phyloP scores from a whole-genome alignment of 2,329 filamentous ascomycete genomes.

The Exophiala spinifera region DNA sequence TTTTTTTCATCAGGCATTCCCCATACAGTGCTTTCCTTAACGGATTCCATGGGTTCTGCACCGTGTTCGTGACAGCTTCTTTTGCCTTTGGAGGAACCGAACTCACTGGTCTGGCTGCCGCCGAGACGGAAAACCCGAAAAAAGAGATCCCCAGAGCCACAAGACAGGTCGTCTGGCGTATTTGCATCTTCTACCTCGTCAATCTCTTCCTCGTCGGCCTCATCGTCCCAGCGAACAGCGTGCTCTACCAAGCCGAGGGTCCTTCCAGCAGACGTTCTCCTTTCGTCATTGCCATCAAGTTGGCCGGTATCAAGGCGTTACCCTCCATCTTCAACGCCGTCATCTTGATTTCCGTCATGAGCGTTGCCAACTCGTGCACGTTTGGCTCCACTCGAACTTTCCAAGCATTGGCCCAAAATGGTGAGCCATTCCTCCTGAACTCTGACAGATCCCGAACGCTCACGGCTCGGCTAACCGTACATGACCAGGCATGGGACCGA shows the following conservation, averaged over 20 bases:
- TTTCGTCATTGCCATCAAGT: slow-evolving; percentile 87
- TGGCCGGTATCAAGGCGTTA: slow-evolving; percentile 75
- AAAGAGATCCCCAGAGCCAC: slow-evolving; percentile 80
- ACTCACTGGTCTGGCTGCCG: slow-evolving; percentile 58
- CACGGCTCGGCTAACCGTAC: too few relatives aligned
- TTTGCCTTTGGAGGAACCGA: slow-evolving; percentile 64
- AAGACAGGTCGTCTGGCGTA: slow-evolving; percentile 91
- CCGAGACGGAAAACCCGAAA: slow-evolving; percentile 56
- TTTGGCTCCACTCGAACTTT: slow-evolving; percentile 90
- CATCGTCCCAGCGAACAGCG: slow-evolving; percentile 58
- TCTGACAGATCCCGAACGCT: too few relatives aligned
- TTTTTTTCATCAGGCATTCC: slow-evolving; percentile 34
- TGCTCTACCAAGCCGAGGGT: slow-evolving; percentile 57
- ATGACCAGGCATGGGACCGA: slow-evolving; percentile 61
- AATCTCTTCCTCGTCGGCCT: slow-evolving; percentile 78
- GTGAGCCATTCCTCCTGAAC: slow-evolving; percentile 32
- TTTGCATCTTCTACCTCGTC: slow-evolving; percentile 84
- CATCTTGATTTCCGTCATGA: slow-evolving; percentile 84
- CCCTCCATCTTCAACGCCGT: slow-evolving; percentile 93
- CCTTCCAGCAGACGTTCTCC: slow-evolving; percentile 74
- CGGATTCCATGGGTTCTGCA: slow-evolving; percentile 63
- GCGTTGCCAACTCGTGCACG: slow-evolving; percentile 86
- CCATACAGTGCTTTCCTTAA: slow-evolving; percentile 69
- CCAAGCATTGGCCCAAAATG: slow-evolving; percentile 65
- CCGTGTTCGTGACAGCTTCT: slow-evolving; percentile 62